Percentiles rank a stretch among this genome's conserved stretches.
Evolutionary conservation across 306 rosid genomes (phyloP).

Genomic region (Benincasa hispida): DNA sequence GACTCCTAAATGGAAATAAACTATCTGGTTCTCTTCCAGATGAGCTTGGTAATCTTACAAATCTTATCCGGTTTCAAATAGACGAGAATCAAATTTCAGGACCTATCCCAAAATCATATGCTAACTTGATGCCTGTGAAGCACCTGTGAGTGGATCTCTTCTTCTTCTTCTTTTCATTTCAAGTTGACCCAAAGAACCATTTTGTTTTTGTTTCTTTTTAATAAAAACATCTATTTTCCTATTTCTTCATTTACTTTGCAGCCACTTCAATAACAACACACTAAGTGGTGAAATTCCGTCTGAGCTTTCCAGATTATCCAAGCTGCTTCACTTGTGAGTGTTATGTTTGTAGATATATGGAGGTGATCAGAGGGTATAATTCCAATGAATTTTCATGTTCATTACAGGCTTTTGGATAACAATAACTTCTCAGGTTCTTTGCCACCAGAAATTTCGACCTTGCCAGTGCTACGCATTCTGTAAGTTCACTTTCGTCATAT

Average conservation of each 20-base stretch:
- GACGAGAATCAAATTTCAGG: constrained; percentile 36
- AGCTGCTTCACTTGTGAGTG: constrained; percentile 34
- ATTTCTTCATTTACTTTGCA: constrained; percentile 14
- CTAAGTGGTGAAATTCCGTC: constrained; percentile 33
- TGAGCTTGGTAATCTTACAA: constrained; percentile 35
- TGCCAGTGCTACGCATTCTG: constrained; percentile 17
- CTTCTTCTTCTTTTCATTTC: background rate
- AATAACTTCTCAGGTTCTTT: constrained; percentile 33
- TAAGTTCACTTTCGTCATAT: constrained; percentile 9
- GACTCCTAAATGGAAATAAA: constrained; percentile 39
- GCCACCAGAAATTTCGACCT: constrained; percentile 25
- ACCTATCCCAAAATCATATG: constrained; percentile 29
- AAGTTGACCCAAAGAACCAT: background rate
- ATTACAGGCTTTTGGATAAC: constrained; percentile 35
- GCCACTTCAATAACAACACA: constrained; percentile 46
- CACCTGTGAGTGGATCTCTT: constrained; percentile 29
- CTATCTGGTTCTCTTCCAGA: constrained; percentile 35
- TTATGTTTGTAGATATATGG: background rate
- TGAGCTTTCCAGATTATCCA: constrained; percentile 20
- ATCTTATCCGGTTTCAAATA: constrained; percentile 28
- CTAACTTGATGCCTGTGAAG: constrained; percentile 13
- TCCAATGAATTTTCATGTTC: background rate
- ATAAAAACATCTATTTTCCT: no score
- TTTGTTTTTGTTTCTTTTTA: background rate
- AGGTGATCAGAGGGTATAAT: background rate